phyloP scores from a whole-genome alignment of 2,329 filamentous ascomycete genomes.

The Aspergillus bombycis region DNA sequence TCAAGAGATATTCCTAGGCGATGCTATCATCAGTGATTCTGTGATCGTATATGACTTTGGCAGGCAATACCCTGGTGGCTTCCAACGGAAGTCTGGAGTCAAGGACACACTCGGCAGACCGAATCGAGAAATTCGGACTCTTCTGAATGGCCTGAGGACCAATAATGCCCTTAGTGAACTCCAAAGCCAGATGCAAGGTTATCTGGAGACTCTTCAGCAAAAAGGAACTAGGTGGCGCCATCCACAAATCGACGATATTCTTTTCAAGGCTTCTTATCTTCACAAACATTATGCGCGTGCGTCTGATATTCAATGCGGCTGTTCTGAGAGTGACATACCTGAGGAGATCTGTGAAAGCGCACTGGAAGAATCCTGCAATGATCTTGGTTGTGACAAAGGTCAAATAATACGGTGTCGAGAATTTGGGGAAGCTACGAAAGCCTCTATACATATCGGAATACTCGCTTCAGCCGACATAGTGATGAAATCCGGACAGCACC shows the following conservation, averaged over 20 bases:
- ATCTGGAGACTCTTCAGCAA: conserved; percentile 8
- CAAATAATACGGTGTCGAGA: background rate
- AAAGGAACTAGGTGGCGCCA: background rate
- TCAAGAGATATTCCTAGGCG: conserved; percentile 26
- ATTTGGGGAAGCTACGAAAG: background rate
- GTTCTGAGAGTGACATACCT: background rate
- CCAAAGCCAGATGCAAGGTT: background rate
- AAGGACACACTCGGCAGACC: conserved; percentile 3
- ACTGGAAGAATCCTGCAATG: background rate
- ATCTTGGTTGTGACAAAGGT: conserved; percentile 6
- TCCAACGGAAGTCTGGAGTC: conserved; percentile 15
- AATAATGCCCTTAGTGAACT: background rate
- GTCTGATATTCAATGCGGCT: background rate
- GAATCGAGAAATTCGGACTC: conserved; percentile 10
- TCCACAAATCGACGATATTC: conserved; percentile 6
- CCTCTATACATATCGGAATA: conserved; percentile 9
- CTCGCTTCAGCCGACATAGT: conserved; percentile 18
- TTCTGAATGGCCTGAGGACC: background rate
- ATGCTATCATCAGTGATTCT: conserved; percentile 30
- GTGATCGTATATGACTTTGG: conserved; percentile 30
- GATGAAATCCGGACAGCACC: conserved; percentile 16
- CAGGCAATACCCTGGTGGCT: conserved; percentile 12
- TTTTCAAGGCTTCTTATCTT: conserved; percentile 9
- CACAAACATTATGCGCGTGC: conserved; percentile 14
- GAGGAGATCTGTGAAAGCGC: conserved; percentile 11